phyloP scores from a whole-genome alignment of 306 rosid genomes.

The Gynostemma pentaphyllum region DNA sequence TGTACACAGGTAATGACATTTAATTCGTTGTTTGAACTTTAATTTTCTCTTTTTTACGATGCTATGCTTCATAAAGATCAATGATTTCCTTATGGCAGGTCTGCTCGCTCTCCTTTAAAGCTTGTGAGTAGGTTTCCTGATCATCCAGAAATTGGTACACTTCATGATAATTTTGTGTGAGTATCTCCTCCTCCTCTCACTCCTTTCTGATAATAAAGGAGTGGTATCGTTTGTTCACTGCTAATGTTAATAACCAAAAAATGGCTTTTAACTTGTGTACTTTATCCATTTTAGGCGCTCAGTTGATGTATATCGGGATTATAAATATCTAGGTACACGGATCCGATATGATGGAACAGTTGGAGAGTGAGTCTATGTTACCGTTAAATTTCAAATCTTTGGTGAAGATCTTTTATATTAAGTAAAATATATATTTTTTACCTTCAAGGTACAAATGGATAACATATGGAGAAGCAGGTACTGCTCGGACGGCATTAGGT shows the following conservation, averaged over 20 bases:
- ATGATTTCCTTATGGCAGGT: slow-evolving; percentile 32
- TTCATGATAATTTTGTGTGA: slow-evolving; percentile 94
- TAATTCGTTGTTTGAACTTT: slow-evolving; percentile 6
- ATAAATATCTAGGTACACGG: slow-evolving; percentile 89
- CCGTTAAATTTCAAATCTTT: not conserved
- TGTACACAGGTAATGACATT: slow-evolving; percentile 59
- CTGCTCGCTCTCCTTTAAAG: slow-evolving; percentile 63
- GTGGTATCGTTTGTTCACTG: not conserved
- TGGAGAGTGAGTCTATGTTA: slow-evolving; percentile 64
- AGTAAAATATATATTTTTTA: slow-evolving; percentile 11
- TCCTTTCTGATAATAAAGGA: not conserved
- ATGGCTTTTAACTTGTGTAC: slow-evolving; percentile 6
- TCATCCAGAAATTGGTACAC: slow-evolving; percentile 75
- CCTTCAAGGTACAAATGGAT: slow-evolving; percentile 86
- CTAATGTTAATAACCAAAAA: slow-evolving; percentile 1
- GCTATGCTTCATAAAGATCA: not conserved
- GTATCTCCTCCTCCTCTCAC: slow-evolving; percentile 20
- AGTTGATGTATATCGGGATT: slow-evolving; percentile 67
- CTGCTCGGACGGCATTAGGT: slow-evolving; percentile 80
- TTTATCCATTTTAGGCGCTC: slow-evolving; percentile 52
- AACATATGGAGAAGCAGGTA: slow-evolving; percentile 90
- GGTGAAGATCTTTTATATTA: slow-evolving; percentile 16
- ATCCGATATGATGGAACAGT: slow-evolving; percentile 86
- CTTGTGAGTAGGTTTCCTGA: slow-evolving; percentile 67
- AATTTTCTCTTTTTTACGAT: slow-evolving; percentile 3